Percentiles rank a stretch among this genome's conserved stretches.
Conservation (phyloP, 306 rosid species). For the Sophora flavescens region DNA sequence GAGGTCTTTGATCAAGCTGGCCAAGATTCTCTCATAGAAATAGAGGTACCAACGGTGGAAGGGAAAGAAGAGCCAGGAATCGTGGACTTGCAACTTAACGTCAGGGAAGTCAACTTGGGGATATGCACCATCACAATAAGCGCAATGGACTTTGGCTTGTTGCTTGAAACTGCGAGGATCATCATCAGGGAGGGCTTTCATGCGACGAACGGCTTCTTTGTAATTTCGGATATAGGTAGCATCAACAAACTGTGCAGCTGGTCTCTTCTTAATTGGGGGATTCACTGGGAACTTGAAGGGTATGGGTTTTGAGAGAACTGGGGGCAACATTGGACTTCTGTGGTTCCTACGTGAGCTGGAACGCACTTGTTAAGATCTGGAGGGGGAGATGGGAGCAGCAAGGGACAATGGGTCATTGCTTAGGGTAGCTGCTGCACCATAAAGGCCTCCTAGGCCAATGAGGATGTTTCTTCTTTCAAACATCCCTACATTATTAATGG, state of each 20-base stretch:
- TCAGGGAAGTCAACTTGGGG: too few species aligned
- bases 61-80: constrained; percentile 65
- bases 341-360: not conserved
- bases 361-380: too few species aligned
- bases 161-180: too few species aligned
- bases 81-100: constrained; percentile 56
- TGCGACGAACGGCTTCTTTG: constrained; percentile 33
- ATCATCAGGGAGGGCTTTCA: constrained; percentile 47
- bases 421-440: constrained; percentile 30
- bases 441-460: too few species aligned
- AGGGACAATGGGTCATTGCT: too few species aligned
- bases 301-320: constrained; percentile 9
- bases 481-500: constrained; percentile 19
- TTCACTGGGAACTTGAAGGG: constrained; percentile 21
- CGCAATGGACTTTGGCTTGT: too few species aligned
- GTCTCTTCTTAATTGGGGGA: not conserved
- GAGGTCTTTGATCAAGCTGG: constrained; percentile 42
- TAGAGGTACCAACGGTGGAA: constrained; percentile 66
- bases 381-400: too few species aligned
- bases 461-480: constrained; percentile 54
- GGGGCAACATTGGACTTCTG: constrained; percentile 64
- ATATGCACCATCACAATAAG: too few species aligned
- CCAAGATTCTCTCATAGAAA: constrained; percentile 62
- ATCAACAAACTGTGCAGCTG: constrained; percentile 18
- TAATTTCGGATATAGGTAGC: constrained; percentile 33